Base-by-base conservation (phyloP, 768 basidiomycete genomes). In the Tylopilus felleus region DNA sequence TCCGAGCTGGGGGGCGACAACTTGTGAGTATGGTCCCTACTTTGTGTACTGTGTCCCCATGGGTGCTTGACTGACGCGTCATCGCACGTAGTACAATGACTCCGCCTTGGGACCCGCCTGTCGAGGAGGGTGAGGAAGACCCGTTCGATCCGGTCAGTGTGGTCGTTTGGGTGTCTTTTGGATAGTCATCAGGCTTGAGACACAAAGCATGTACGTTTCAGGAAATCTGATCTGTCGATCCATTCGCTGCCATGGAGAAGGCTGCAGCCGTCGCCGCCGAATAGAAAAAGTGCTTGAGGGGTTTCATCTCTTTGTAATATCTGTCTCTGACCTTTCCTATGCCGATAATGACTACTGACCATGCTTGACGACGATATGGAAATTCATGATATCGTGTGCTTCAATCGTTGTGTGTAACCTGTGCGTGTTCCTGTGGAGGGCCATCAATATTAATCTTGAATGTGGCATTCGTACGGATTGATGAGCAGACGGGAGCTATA, bases 91-190 rank as follows among this genome's bases (percentile, higher is more conserved):
- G 66, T 45, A 31, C 47, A 25, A 39, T 19, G 60, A 53, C 27
- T 8, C 45, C 57, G 5, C 68, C 66, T 17, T 70, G 68, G 66
- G 59, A 63, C 5, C 66, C 66, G 1, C 60, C 70, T 14, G 61
- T 65, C 13, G 60, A 60, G 29, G 66, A 70, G 1, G 65, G 66
- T 8, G 48, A 6, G 2, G 60, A 68, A 33, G 68, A 67, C 43
- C 52, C 28, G 2, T 49, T 64, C 5, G 61, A 58, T 33, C 31
- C 47, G 9, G 64, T 65, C 19, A 46, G 64, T 47, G 17, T 51
- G 14, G 4, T 23, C 12, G 9, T 45, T 51, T 6, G n/a, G n/a
- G n/a, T n/a, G n/a, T n/a, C n/a, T n/a, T n/a, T n/a, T n/a, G n/a
- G n/a, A n/a, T n/a, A n/a, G n/a, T n/a, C n/a, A n/a, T n/a, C n/a